A percentile compares a stretch with the other conserved stretches of the same genome.
phyloP scores from a whole-genome alignment of 345 rosid genomes.

The Aquilaria malaccensis region DNA sequence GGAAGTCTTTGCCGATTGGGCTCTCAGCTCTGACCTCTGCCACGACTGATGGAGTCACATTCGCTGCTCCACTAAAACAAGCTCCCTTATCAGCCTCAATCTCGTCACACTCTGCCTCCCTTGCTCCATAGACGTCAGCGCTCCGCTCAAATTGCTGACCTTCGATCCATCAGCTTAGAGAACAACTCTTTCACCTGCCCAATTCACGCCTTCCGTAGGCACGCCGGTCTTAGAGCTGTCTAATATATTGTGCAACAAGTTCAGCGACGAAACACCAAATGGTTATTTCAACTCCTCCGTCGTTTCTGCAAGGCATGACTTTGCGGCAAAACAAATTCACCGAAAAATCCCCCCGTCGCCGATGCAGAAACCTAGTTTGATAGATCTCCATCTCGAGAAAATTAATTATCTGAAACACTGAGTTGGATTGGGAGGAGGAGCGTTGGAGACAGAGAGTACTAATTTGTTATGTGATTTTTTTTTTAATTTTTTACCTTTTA shows the following conservation, averaged over 20 bases:
- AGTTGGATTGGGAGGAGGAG: too few species aligned
- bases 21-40: slow-evolving; percentile 45
- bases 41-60: slow-evolving; percentile 48
- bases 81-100: slow-evolving; percentile 44
- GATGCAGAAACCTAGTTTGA: slow-evolving; percentile 29
- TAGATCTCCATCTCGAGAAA: slow-evolving; percentile 63
- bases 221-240: slow-evolving; percentile 38
- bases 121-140: slow-evolving; percentile 42
- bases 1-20: slow-evolving; percentile 51
- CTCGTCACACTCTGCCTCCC: slow-evolving; percentile 44
- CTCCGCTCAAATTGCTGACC: slow-evolving; percentile 34
- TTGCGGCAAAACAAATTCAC: slow-evolving; percentile 38
- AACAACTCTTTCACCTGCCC: slow-evolving; percentile 56
- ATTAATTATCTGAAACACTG: slow-evolving; percentile 47
- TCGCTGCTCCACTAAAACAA: slow-evolving; percentile 30
- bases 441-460: too few species aligned
- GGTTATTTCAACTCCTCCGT: slow-evolving; percentile 49
- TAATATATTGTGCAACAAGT: slow-evolving; percentile 42
- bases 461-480: too few species aligned
- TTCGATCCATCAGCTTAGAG: slow-evolving; percentile 47
- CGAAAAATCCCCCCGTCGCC: slow-evolving; percentile 50
- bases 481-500: too few species aligned
- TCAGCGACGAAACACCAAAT: slow-evolving; percentile 46
- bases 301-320: slow-evolving; percentile 50
- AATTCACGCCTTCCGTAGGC: slow-evolving; percentile 48